Evolutionary conservation across 2,329 filamentous ascomycete species (phyloP), one percentile per base, ranked within the genome.

Genomic region (Aureobasidium sp.): DNA sequence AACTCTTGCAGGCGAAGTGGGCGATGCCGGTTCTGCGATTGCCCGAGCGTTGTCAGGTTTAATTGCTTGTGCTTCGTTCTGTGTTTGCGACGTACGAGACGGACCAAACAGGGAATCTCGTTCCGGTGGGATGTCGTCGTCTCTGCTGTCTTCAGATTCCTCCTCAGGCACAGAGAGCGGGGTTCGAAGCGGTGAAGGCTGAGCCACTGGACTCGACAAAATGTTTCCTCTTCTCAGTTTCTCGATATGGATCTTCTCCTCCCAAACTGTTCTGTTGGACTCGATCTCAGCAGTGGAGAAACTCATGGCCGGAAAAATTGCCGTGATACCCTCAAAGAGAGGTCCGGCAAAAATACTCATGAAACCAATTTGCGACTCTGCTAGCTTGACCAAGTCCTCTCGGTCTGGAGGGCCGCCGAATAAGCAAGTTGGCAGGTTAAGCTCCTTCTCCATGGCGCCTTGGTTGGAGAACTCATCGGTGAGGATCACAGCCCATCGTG

Each of bases 261-360:
- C 84, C 82, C 95, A 97, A 6, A 87, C 80, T 2, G 77, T 75
- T 73, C 88, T 89, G 74, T 97, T 97, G 63, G 78, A 78, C 56
- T 89, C 81, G 27, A 97, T 86, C 74, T 96, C 91, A 29, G 89
- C 84, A 13, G 95, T 87, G 13, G 88, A 90, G 74, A 95, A 97
- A 56, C 81, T 79, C 85, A 97, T 90, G 26, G 84, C 84, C 1
- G 94, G 92, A 70, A 97, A 82, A 39, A 97, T 84, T 68, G 95
- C 89, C 34, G 90, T 86, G 8, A 97, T 87, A 8, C 89, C 90
- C 71, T 92, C 86, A 71, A 99, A 99, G 0, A 99, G 82, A 1
- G 94, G 94, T 53, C 92, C 85, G 17, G 93, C 94, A 73, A 97
- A 97, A 69, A 97, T 84, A 67, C 91, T 94, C 90, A 97, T 97